Evolutionary conservation across 257 asterid species (phyloP).

Genomic region (Dorcoceras hygrometricum): DNA sequence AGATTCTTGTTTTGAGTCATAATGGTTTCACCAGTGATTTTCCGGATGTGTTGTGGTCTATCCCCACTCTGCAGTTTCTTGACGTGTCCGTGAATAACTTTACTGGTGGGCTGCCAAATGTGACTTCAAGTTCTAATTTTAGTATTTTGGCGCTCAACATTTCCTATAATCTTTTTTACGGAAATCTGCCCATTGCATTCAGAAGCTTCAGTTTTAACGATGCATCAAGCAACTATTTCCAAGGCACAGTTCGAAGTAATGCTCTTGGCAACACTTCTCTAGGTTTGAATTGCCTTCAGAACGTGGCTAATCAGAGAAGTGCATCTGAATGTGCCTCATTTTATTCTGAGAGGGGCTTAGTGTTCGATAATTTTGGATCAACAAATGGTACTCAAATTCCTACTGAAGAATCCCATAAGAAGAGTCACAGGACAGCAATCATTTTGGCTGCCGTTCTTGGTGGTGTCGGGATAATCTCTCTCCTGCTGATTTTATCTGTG

Average conservation of each 20-base stretch:
- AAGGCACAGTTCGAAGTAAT: conserved; percentile 63
- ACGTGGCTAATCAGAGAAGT: conserved; percentile 52
- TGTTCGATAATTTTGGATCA: conserved; percentile 75
- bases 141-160: conserved; percentile 47
- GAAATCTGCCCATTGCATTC: conserved; percentile 54
- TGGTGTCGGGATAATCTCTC: conserved; percentile 51
- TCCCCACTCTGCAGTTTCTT: conserved; percentile 55
- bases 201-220: conserved; percentile 52
- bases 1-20: conserved; percentile 45
- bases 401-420: conserved; percentile 41
- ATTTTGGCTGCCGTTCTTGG: conserved; percentile 78
- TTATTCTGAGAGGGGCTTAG: conserved; percentile 61
- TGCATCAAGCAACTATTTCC: conserved; percentile 69
- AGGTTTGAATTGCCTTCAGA: conserved; percentile 61
- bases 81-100: conserved; percentile 81
- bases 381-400: conserved; percentile 44
- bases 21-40: conserved; percentile 50
- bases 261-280: conserved; percentile 44
- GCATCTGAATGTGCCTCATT: conserved; percentile 59
- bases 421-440: conserved; percentile 36
- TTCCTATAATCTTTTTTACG: conserved; percentile 68
- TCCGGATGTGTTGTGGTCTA: conserved; percentile 62
- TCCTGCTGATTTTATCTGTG: conserved; percentile 35
- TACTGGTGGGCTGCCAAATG: conserved; percentile 57
- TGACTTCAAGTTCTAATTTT: conserved; percentile 33